Evolutionary conservation across 257 asterid genomes (phyloP).

Genomic region (Lycium ferocissimum): DNA sequence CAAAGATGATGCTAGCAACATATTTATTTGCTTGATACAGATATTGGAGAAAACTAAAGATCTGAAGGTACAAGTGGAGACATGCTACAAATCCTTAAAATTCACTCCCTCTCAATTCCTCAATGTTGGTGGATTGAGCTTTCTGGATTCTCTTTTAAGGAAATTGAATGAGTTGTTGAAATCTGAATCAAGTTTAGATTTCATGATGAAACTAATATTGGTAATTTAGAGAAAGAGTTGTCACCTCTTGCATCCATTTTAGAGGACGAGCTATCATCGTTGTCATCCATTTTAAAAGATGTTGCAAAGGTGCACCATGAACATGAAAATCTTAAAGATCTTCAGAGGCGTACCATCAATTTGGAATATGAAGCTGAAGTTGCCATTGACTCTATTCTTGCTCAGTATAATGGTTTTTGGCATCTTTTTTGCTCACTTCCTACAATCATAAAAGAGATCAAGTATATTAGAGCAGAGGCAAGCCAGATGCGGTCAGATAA

Average conservation of each 20-base stretch:
- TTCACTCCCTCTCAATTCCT: not conserved
- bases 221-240: not conserved
- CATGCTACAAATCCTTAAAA: not conserved
- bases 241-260: not conserved
- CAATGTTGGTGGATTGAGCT: not conserved
- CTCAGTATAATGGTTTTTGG: not conserved
- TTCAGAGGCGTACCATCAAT: not conserved
- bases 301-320: not conserved
- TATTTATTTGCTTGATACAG: not conserved
- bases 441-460: not conserved
- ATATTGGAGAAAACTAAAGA: not conserved
- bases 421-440: not conserved
- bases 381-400: not conserved
- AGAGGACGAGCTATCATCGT: not conserved
- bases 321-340: not conserved
- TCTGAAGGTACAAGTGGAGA: not conserved
- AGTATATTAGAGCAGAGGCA: not conserved
- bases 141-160: slow-evolving; percentile 10
- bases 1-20: not conserved
- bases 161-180: not conserved
- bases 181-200: not conserved
- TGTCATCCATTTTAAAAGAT: not conserved
- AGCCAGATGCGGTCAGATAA: not conserved
- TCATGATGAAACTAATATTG: not conserved
- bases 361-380: not conserved